Evolutionary conservation across 441 rosid genomes (phyloP).

Genomic region (Brassica balearica): DNA sequence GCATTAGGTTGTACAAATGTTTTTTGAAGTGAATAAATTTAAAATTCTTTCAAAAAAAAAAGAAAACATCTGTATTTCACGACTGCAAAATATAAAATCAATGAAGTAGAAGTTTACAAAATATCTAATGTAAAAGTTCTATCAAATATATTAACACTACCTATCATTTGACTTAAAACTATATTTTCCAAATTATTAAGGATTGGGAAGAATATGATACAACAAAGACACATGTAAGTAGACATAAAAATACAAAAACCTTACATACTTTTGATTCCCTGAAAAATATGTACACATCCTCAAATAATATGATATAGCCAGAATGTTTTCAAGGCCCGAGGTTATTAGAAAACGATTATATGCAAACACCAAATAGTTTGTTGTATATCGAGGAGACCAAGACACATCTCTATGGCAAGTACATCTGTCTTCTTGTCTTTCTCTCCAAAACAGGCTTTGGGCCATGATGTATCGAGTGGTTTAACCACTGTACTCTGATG

Average conservation of each 20-base stretch:
- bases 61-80: not conserved
- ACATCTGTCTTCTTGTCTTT: constrained; percentile 44
- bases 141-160: not conserved
- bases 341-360: constrained; percentile 39
- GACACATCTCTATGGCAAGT: constrained; percentile 41
- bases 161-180: too few relatives aligned
- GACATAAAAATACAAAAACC: not conserved
- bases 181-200: too few relatives aligned
- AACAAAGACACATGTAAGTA: too few relatives aligned
- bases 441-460: not conserved
- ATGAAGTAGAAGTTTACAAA: too few relatives aligned
- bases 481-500: too few relatives aligned
- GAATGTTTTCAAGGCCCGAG: constrained; percentile 38
- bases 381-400: constrained; percentile 41
- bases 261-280: constrained; percentile 39
- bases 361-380: constrained; percentile 24
- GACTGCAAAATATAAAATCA: not conserved
- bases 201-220: too few relatives aligned
- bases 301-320: constrained; percentile 30
- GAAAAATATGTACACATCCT: constrained; percentile 26
- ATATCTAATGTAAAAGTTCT: not conserved
- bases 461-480: too few relatives aligned
- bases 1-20: too few relatives aligned
- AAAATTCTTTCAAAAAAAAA: too few relatives aligned
- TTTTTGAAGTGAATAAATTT: too few relatives aligned